Conservation (phyloP, 2,329 filamentous ascomycete species). For the Diaporthe nobilis region DNA sequence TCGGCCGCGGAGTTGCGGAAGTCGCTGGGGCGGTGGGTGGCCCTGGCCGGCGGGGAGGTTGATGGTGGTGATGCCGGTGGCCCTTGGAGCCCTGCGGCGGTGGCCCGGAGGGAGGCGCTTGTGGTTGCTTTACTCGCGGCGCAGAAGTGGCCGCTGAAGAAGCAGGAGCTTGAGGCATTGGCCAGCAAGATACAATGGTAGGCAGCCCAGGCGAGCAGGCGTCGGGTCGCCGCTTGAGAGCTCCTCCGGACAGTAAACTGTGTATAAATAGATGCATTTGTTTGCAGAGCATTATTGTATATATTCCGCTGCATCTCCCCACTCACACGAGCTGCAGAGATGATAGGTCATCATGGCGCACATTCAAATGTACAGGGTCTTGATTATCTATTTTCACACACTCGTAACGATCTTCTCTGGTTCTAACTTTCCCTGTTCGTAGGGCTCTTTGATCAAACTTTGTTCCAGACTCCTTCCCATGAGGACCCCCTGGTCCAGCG, state of each 20-base stretch:
- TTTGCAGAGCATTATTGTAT: background rate
- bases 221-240: background rate
- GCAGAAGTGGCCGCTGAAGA: constrained; percentile 4
- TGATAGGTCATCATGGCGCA: background rate
- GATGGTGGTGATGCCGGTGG: no score
- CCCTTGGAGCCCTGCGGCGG: constrained; percentile 18
- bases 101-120: constrained; percentile 18
- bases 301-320: background rate
- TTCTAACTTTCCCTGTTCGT: background rate
- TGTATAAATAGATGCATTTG: constrained; percentile 7
- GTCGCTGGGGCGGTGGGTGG: constrained; percentile 63
- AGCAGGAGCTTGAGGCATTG: background rate
- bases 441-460: background rate
- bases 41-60: constrained; percentile 51
- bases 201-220: background rate
- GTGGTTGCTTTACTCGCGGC: constrained; percentile 11
- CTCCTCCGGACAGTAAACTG: no score
- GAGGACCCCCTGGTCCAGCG: background rate
- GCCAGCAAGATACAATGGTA: background rate
- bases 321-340: constrained; percentile 6
- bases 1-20: constrained; percentile 60
- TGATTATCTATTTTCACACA: constrained; percentile 24
- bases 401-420: background rate
- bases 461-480: constrained; percentile 12
- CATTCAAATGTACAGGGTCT: constrained; percentile 1